A percentile compares a stretch with the other conserved stretches of the same genome.
Evolutionary conservation across 2,329 filamentous ascomycete genomes (phyloP).

Genomic region (Cryphonectria nitschkei): DNA sequence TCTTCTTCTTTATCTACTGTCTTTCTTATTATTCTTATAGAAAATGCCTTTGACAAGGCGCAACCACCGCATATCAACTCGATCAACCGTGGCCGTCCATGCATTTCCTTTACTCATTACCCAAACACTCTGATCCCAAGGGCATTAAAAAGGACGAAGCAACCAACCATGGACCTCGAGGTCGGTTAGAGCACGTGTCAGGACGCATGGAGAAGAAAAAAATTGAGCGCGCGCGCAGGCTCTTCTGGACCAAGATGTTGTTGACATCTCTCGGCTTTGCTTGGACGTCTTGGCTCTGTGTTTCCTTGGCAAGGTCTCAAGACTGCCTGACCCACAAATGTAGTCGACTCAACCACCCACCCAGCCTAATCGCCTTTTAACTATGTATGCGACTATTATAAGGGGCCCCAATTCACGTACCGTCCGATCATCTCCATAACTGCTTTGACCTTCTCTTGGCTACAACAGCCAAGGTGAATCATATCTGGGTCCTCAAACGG

Average conservation of each 20-base stretch:
- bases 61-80: neutral
- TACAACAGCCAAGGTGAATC: slow-evolving; percentile 28
- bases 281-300: slow-evolving; percentile 14
- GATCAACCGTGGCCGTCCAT: neutral
- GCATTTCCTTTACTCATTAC: neutral
- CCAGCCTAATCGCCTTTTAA: slow-evolving; percentile 32
- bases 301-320: slow-evolving; percentile 44
- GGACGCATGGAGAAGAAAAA: neutral
- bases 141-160: neutral
- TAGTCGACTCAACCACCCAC: slow-evolving; percentile 31
- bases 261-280: neutral
- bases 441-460: slow-evolving; percentile 38
- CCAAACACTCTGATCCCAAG: neutral
- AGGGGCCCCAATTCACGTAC: neutral
- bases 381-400: neutral
- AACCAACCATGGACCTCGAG: neutral
- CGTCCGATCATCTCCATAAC: slow-evolving; percentile 24
- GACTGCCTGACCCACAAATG: slow-evolving; percentile 38
- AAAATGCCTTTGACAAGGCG: neutral
- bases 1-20: too few relatives aligned
- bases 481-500: slow-evolving; percentile 21
- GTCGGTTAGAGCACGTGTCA: neutral
- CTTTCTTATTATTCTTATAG: neutral
- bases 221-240: neutral
- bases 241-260: neutral